Base-by-base conservation (phyloP, 768 basidiomycete species). In the Suillus paluster region DNA sequence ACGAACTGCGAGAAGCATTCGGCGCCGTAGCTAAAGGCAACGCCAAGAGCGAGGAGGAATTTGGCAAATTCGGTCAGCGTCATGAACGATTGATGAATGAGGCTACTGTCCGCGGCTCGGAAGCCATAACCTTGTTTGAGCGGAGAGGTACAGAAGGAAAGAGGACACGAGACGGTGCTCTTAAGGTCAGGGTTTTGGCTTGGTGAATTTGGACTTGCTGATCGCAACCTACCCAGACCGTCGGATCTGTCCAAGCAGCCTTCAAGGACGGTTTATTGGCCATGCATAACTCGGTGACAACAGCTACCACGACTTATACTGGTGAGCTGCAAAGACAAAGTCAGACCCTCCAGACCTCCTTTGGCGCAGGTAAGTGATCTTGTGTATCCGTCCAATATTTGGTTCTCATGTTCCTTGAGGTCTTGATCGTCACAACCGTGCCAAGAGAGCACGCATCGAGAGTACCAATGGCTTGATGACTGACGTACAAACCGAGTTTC, bases 361-460 rank as follows among this genome's bases (percentile, higher is more conserved):
- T 78, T 63, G 74, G 74, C 49, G 72, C 36, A 55, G 17, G 54
- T 39, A 39, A 39, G 38, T 55, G 23, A 19, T 25, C 11, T 3
- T 27, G 80, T 66, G 3, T 27, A 17, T 19, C 11, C 6, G 1
- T 30, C 0, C 39, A 25, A 62, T 53, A 15, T 41, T 33, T 61
- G 34, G 42, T 23, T 42, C 49, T 52, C 19, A 25, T 14, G 1
- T 34, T 39, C 38, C 11, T 27, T 27, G 63, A 88, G 90, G 85
- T 36, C 81, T 91, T 64, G 86, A 91, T 63, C 81, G 84, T 63
- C 77, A 89, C 67, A 75, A 77, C 46, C 80, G 84, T 58, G 82
- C 86, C 17, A 94, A 94, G 70, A 83, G 87, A 53, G 86, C 86
- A 42, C 84, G 92, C 46, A 68, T 88, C 3, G 90, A 91, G 57